Evolutionary conservation across 169 alveolate genomes (phyloP).

Genomic region (Plasmodium cynomolgi): DNA sequence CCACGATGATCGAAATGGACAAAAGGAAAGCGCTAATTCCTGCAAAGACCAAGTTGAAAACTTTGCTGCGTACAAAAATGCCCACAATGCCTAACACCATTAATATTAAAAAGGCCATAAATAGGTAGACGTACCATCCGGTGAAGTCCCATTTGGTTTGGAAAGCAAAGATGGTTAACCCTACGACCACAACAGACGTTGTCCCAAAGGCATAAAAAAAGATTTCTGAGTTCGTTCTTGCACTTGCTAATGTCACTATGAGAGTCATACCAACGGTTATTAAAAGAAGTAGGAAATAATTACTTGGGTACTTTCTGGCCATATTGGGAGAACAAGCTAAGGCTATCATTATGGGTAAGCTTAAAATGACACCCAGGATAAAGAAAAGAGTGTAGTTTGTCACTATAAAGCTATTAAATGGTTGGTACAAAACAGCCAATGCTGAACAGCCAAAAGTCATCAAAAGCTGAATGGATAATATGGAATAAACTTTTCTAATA

Average conservation of each 20-base stretch:
- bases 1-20: conserved; percentile 90
- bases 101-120: conserved; percentile 76
- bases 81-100: conserved; percentile 70
- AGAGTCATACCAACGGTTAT: conserved; percentile 65
- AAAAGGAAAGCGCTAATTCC: conserved; percentile 87
- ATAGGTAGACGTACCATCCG: conserved; percentile 80
- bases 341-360: conserved; percentile 70
- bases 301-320: conserved; percentile 78
- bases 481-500: conserved; percentile 86
- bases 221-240: conserved; percentile 66
- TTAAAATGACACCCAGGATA: conserved; percentile 49
- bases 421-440: conserved; percentile 65
- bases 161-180: conserved; percentile 83
- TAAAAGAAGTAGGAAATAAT: conserved; percentile 66
- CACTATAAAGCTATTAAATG: conserved; percentile 65
- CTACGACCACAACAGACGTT: conserved; percentile 81
- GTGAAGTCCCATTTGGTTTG: conserved; percentile 89
- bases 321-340: conserved; percentile 65
- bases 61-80: conserved; percentile 67
- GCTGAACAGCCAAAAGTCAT: conserved; percentile 80
- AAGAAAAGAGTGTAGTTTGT: conserved; percentile 56
- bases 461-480: conserved; percentile 83
- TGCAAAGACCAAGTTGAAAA: conserved; percentile 72
- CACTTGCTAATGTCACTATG: conserved; percentile 57
- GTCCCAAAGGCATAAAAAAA: conserved; percentile 84